Conservation (phyloP, 192 early-diverging fungal species). For the Podila epigama region DNA sequence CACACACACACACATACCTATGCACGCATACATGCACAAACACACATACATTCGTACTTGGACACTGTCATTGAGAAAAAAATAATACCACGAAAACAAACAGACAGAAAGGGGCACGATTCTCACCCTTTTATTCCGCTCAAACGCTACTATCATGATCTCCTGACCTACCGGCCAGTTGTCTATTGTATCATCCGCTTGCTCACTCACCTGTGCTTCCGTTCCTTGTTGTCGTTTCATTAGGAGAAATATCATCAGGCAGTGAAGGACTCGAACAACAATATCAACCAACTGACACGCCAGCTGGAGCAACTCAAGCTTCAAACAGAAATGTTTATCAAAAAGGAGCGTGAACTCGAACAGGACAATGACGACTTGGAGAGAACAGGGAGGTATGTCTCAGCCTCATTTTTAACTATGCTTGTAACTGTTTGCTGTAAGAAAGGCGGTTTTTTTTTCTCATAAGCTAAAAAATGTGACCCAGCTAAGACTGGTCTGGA, state of each 20-base stretch:
- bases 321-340: conserved; percentile 72
- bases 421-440: not conserved
- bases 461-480: too few relatives aligned
- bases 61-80: too few relatives aligned
- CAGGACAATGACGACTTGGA: conserved; percentile 83
- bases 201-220: not conserved
- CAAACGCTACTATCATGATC: too few relatives aligned
- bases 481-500: too few relatives aligned
- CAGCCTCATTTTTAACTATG: not conserved
- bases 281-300: conserved; percentile 72
- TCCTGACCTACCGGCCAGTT: too few relatives aligned
- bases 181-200: not conserved
- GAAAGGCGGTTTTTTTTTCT: too few relatives aligned
- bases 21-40: too few relatives aligned
- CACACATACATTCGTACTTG: too few relatives aligned
- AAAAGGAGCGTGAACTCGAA: conserved; percentile 77
- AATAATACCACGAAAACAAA: too few relatives aligned
- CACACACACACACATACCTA: too few relatives aligned
- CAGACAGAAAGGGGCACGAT: too few relatives aligned
- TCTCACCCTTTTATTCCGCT: too few relatives aligned
- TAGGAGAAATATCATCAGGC: conserved; percentile 70
- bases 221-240: not conserved
- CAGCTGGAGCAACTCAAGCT: conserved; percentile 76
- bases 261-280: conserved; percentile 70
- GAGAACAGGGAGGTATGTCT: conserved; percentile 63